A percentile compares a stretch with the other conserved stretches of the same genome.
Conservation (phyloP, 805 yeast species). For the Nakazawaea anatomiae region DNA sequence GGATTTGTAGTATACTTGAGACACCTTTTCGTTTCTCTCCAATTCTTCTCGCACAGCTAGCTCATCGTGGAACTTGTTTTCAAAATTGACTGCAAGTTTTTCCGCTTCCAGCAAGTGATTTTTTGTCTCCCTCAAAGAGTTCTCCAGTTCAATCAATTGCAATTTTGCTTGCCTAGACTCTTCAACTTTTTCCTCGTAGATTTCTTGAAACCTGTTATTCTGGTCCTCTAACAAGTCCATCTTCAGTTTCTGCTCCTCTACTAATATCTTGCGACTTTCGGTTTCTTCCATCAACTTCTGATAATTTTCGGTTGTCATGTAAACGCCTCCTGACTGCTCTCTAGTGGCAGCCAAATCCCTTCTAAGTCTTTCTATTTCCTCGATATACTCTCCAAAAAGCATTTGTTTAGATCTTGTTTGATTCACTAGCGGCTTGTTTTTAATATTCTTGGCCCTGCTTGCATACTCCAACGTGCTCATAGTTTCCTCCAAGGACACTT, state of each 20-base stretch:
- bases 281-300: conserved; percentile 31
- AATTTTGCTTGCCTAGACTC: neutral
- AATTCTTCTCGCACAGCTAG: conserved; percentile 13
- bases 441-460: conserved; percentile 75
- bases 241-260: conserved; percentile 44
- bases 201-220: conserved; percentile 32
- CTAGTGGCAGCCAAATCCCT: conserved; percentile 60
- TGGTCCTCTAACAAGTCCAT: conserved; percentile 44
- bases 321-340: conserved; percentile 55
- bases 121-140: conserved; percentile 5
- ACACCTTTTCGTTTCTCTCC: conserved; percentile 11
- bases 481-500: conserved; percentile 73
- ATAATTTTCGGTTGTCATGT: conserved; percentile 49
- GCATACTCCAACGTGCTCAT: conserved; percentile 85
- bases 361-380: conserved; percentile 50
- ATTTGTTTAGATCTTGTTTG: conserved; percentile 55
- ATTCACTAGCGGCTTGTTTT: conserved; percentile 64
- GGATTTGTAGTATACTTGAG: conserved; percentile 1
- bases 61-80: conserved; percentile 12
- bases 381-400: conserved; percentile 44
- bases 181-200: conserved; percentile 24
- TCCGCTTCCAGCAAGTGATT: conserved; percentile 5
- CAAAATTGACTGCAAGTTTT: conserved; percentile 3
- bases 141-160: neutral
- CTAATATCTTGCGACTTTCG: conserved; percentile 43